Conservation (phyloP, 2,329 filamentous ascomycete genomes). For the Nannizziopsis arthrosporioides region DNA sequence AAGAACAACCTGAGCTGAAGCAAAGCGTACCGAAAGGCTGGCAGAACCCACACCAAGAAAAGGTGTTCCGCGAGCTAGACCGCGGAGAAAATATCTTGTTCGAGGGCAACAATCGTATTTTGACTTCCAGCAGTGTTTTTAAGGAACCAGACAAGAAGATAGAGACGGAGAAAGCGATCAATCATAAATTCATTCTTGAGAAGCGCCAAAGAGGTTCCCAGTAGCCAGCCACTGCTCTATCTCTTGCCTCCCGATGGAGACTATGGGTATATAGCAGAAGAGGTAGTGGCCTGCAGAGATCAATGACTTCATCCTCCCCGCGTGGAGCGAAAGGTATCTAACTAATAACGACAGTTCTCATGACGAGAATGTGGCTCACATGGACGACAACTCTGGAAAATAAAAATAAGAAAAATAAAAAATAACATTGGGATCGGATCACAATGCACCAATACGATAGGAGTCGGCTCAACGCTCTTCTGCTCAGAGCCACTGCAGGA, state of each 20-base stretch:
- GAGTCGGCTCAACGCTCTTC: slow-evolving; percentile 4
- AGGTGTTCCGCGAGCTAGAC: not conserved
- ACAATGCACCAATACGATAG: slow-evolving; percentile 10
- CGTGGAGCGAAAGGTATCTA: not conserved
- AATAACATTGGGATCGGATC: not conserved
- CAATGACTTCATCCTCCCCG: not conserved
- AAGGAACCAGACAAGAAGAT: not conserved
- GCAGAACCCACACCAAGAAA: not conserved
- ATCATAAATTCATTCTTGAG: not conserved
- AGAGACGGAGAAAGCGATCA: not conserved
- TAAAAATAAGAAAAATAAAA: not conserved
- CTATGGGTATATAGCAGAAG: not conserved
- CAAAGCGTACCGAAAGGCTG: not conserved
- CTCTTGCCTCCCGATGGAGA: not conserved
- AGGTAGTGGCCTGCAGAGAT: not conserved
- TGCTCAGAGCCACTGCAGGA: not conserved
- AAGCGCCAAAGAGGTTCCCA: not conserved
- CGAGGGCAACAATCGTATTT: slow-evolving; percentile 7
- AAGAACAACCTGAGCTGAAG: no score
- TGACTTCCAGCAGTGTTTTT: slow-evolving; percentile 5
- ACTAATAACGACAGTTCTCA: not conserved
- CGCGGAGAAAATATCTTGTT: no score
- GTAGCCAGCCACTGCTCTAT: slow-evolving; percentile 12
- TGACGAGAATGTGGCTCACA: not conserved
- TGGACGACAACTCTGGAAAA: not conserved